Conservation (phyloP, 352 stramenopile species). For the Pythium phragmiticola region DNA sequence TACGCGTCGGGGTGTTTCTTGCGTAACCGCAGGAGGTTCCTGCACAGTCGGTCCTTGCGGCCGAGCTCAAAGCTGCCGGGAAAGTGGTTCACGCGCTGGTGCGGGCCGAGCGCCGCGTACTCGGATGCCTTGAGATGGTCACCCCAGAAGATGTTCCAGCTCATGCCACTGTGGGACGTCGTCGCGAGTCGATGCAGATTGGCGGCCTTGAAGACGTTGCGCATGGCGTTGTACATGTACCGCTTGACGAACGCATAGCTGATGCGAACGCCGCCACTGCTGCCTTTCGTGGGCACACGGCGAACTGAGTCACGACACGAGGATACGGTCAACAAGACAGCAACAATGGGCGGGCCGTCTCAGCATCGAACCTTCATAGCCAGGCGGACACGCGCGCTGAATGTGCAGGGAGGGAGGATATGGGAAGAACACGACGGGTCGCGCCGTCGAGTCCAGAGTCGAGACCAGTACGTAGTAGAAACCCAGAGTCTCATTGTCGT, state of each 20-base stretch:
- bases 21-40: slow-evolving; percentile 58
- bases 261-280: slow-evolving; percentile 33
- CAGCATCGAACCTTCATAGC: slow-evolving; percentile 50
- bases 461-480: slow-evolving; percentile 54
- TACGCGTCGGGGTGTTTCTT: slow-evolving; percentile 58
- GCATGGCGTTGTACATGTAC: slow-evolving; percentile 80
- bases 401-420: slow-evolving; percentile 48
- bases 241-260: slow-evolving; percentile 62
- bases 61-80: slow-evolving; percentile 75
- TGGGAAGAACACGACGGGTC: slow-evolving; percentile 60
- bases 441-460: slow-evolving; percentile 33
- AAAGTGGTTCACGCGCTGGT: slow-evolving; percentile 76
- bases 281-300: slow-evolving; percentile 22
- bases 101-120: slow-evolving; percentile 39
- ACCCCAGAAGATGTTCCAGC: slow-evolving; percentile 78
- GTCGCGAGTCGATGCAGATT: slow-evolving; percentile 36
- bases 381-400: slow-evolving; percentile 42
- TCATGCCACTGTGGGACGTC: slow-evolving; percentile 22
- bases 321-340: background rate
- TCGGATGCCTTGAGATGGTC: slow-evolving; percentile 56
- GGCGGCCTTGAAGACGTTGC: slow-evolving; percentile 48
- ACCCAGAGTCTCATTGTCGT: background rate
- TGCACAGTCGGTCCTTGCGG: slow-evolving; percentile 69
- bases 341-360: background rate
- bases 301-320: slow-evolving; percentile 28